Evolutionary conservation across 2,329 filamentous ascomycete genomes (phyloP).

Genomic region (Didymella pomorum): DNA sequence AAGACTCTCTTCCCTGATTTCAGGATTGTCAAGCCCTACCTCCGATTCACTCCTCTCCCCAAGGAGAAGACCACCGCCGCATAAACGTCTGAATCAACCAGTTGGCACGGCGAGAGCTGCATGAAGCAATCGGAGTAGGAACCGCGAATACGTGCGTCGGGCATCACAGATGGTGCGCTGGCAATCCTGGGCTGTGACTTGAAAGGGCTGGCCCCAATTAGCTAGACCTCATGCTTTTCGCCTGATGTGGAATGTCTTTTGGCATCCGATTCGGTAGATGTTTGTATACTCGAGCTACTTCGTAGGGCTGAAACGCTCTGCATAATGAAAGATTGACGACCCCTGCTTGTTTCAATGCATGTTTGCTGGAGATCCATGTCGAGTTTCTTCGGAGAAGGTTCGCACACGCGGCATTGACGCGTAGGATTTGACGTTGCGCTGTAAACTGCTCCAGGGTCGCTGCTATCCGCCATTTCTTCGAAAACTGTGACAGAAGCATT

Average conservation of each 20-base stretch:
- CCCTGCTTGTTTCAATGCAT: constrained; percentile 15
- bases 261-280: constrained; percentile 12
- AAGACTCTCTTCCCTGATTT: constrained; percentile 67
- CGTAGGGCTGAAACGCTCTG: constrained; percentile 21
- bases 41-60: constrained; percentile 66
- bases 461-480: neutral
- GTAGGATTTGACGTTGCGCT: neutral
- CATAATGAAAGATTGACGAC: constrained; percentile 23
- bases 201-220: neutral
- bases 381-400: neutral
- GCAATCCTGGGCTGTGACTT: constrained; percentile 5
- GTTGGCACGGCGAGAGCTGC: constrained; percentile 3
- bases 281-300: constrained; percentile 9
- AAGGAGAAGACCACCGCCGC: constrained; percentile 65
- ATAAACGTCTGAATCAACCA: constrained; percentile 18
- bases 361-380: neutral
- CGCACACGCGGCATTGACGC: constrained; percentile 4
- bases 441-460: neutral
- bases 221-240: constrained; percentile 18
- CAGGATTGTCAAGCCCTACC: constrained; percentile 69
- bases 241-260: constrained; percentile 2
- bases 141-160: constrained; percentile 14
- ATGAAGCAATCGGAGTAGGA: constrained; percentile 7
- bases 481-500: neutral
- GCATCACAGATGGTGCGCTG: constrained; percentile 14